Conservation (phyloP, 1,284 basidiomycete species). For the Mycosarcoma mackinlayi region DNA sequence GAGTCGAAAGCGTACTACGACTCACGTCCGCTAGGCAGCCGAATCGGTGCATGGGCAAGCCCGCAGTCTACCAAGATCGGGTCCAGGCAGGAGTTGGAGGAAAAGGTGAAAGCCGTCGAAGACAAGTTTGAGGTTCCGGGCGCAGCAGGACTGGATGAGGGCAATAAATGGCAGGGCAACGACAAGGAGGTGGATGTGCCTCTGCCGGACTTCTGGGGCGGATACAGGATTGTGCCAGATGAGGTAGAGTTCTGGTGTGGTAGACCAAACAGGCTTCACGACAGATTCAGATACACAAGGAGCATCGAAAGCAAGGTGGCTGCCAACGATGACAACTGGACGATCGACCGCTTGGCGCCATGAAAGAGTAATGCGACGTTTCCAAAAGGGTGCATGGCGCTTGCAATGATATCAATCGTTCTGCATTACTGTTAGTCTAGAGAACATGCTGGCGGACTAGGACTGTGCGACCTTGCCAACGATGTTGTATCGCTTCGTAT, state of each 20-base stretch:
- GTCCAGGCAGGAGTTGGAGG: constrained; percentile 74
- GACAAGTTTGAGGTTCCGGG: constrained; percentile 74
- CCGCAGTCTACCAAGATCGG: constrained; percentile 84
- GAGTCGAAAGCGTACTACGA: constrained; percentile 88
- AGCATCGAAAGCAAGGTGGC: constrained; percentile 11
- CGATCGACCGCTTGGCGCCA: constrained; percentile 54
- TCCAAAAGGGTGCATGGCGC: no score
- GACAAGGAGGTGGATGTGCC: constrained; percentile 72
- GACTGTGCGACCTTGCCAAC: constrained; percentile 59
- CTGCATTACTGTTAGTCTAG: background rate
- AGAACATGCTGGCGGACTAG: background rate
- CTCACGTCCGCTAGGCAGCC: constrained; percentile 83
- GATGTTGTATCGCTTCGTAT: constrained; percentile 67
- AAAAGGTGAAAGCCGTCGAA: constrained; percentile 75
- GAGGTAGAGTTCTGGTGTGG: constrained; percentile 72
- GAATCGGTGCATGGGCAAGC: constrained; percentile 92
- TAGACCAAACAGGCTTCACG: constrained; percentile 62
- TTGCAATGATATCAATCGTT: background rate
- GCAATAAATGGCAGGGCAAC: constrained; percentile 24
- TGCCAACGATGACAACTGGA: constrained; percentile 47
- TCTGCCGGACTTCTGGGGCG: constrained; percentile 93
- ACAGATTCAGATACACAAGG: constrained; percentile 62
- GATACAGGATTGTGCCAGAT: constrained; percentile 90
- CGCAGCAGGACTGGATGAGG: constrained; percentile 51
- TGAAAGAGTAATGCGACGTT: constrained; percentile 15